phyloP scores from a whole-genome alignment of 2,329 filamentous ascomycete genomes.

The Cercospora brassicicola region DNA sequence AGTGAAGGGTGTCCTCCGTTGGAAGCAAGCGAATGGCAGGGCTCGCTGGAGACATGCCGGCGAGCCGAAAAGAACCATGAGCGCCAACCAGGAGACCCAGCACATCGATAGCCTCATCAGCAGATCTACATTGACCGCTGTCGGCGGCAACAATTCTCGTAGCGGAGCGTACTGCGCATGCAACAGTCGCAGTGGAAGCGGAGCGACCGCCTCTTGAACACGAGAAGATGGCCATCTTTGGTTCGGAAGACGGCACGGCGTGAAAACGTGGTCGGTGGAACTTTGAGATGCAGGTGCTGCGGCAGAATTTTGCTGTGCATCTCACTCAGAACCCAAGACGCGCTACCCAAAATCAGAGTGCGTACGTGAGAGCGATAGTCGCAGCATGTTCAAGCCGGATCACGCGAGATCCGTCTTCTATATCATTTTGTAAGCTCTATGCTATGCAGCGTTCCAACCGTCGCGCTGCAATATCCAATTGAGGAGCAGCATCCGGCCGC shows the following conservation, averaged over 20 bases:
- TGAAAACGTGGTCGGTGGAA: conserved; percentile 4
- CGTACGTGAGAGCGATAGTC: neutral
- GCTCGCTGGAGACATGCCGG: conserved; percentile 1
- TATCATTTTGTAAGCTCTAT: neutral
- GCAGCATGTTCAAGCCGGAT: neutral
- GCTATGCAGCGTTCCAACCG: neutral
- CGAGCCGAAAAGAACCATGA: neutral
- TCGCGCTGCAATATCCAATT: neutral
- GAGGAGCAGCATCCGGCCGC: neutral
- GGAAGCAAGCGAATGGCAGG: conserved; percentile 7
- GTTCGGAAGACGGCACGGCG: neutral
- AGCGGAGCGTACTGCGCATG: neutral
- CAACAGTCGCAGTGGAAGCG: neutral
- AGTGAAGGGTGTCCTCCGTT: neutral
- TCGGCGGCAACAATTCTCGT: neutral
- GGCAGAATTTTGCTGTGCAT: neutral
- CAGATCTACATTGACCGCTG: neutral
- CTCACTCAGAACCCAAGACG: neutral
- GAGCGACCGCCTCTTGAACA: neutral
- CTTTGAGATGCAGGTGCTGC: neutral
- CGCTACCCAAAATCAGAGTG: neutral
- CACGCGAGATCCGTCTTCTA: neutral
- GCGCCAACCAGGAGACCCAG: neutral
- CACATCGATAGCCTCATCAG: neutral
- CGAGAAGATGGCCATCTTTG: neutral